phyloP scores from a whole-genome alignment of 2,329 filamentous ascomycete species.

The Aspergillus sergii region DNA sequence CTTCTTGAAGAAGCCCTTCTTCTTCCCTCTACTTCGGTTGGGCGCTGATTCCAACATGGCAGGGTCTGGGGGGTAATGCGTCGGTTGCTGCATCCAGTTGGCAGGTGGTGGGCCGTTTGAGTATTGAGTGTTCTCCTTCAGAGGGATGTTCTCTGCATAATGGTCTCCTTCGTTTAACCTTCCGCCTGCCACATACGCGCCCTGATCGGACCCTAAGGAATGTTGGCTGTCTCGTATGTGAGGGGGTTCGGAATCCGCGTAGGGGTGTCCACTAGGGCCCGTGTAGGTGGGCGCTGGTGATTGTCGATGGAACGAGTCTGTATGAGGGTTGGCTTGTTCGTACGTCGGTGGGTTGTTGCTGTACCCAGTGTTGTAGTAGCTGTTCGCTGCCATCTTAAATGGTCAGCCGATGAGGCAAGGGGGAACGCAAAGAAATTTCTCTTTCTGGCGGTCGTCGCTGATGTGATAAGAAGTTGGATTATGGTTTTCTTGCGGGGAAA shows the following conservation, averaged over 20 bases:
- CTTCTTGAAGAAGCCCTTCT: conserved; percentile 59
- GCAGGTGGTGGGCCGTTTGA: conserved; percentile 32
- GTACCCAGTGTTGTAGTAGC: conserved; percentile 62
- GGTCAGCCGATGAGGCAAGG: conserved; percentile 7
- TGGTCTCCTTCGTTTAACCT: conserved; percentile 36
- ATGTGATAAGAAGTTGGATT: background rate
- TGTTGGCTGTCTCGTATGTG: conserved; percentile 41
- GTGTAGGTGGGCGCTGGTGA: conserved; percentile 27
- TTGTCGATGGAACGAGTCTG: conserved; percentile 40
- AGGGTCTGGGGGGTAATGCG: conserved; percentile 55
- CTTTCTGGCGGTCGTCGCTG: background rate
- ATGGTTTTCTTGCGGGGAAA: background rate
- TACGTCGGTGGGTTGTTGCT: conserved; percentile 36
- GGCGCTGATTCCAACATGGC: conserved; percentile 38
- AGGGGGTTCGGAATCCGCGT: conserved; percentile 44
- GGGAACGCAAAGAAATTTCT: background rate
- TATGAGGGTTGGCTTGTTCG: conserved; percentile 38
- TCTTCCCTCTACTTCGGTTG: conserved; percentile 33
- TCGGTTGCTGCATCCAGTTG: conserved; percentile 48
- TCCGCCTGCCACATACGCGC: conserved; percentile 33
- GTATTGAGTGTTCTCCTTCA: conserved; percentile 41
- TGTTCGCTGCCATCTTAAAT: conserved; percentile 62
- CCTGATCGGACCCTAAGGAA: conserved; percentile 37
- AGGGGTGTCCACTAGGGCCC: conserved; percentile 34
- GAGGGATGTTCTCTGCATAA: conserved; percentile 46